A percentile compares a stretch with the other conserved stretches of the same genome.
Evolutionary conservation across 1,284 basidiomycete genomes (phyloP).

Genomic region (Coniferiporia weirii): DNA sequence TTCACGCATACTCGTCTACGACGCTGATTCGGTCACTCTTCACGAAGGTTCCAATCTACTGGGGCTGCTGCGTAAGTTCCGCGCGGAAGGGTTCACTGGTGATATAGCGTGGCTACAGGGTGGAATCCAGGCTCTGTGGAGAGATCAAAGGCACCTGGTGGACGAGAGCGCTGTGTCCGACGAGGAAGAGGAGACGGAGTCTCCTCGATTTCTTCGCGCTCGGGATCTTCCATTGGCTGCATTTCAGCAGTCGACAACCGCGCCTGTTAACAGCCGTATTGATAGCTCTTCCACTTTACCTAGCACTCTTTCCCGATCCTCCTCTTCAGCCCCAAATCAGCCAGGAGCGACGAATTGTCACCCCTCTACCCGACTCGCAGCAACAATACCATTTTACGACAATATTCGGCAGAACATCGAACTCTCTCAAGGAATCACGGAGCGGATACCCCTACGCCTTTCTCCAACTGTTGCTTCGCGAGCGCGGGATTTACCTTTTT

Average conservation of each 20-base stretch:
- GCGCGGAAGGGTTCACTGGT: conserved; percentile 58
- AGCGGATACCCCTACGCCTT: conserved; percentile 76
- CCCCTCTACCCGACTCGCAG: conserved; percentile 21
- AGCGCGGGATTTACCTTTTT: conserved; percentile 71
- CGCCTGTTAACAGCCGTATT: conserved; percentile 18
- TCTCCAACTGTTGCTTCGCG: conserved; percentile 57
- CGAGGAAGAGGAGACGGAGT: conserved; percentile 43
- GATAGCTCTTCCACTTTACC: conserved; percentile 18
- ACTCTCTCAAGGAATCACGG: conserved; percentile 77
- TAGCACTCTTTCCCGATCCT: neutral
- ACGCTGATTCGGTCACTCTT: conserved; percentile 64
- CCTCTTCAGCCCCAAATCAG: neutral
- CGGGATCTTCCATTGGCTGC: conserved; percentile 28
- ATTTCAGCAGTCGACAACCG: conserved; percentile 29
- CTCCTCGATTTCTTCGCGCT: conserved; percentile 24
- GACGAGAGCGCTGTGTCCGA: conserved; percentile 45
- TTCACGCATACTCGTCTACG: conserved; percentile 71
- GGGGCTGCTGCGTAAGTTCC: conserved; percentile 83
- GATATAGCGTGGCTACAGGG: conserved; percentile 75
- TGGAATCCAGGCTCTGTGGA: conserved; percentile 70
- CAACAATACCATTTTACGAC: conserved; percentile 88
- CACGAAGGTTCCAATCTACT: conserved; percentile 65
- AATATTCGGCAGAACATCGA: conserved; percentile 94
- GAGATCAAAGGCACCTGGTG: conserved; percentile 47
- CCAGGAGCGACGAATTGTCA: neutral